Evolutionary conservation across 768 basidiomycete genomes (phyloP).

Genomic region (Steccherinum ochraceum): DNA sequence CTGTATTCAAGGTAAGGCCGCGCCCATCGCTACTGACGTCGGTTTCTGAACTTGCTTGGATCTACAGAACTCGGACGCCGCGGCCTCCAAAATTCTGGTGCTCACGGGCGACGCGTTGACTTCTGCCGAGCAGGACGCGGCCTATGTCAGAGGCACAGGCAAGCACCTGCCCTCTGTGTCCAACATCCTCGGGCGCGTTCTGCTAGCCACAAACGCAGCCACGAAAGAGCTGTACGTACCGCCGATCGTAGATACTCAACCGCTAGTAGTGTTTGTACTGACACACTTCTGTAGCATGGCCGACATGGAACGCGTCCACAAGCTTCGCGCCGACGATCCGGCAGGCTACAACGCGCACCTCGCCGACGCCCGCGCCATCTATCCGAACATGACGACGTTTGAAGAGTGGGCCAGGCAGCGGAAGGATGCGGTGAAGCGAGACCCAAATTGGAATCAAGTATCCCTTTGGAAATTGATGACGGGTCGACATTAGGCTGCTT

Average conservation of each 20-base stretch:
- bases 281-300: background rate
- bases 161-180: constrained; percentile 10
- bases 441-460: constrained; percentile 8
- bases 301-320: background rate
- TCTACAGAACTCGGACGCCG: background rate
- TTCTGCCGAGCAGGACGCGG: constrained; percentile 5
- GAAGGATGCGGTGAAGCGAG: background rate
- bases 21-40: background rate
- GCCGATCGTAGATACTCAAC: background rate
- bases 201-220: constrained; percentile 9
- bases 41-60: background rate
- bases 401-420: constrained; percentile 9
- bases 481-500: too few species aligned
- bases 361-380: background rate
- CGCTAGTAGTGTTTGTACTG: background rate
- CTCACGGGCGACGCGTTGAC: constrained; percentile 10
- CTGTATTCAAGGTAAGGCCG: constrained; percentile 7
- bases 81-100: constrained; percentile 1
- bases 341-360: constrained; percentile 1
- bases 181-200: constrained; percentile 4
- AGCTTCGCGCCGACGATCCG: background rate
- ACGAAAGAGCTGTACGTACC: constrained; percentile 11
- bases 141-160: constrained; percentile 7
- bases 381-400: constrained; percentile 11
- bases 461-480: background rate